Evolutionary conservation across 1,284 basidiomycete genomes (phyloP), one percentile per base, ranked within the genome.

Genomic region (Hypsizygus ulmarius): DNA sequence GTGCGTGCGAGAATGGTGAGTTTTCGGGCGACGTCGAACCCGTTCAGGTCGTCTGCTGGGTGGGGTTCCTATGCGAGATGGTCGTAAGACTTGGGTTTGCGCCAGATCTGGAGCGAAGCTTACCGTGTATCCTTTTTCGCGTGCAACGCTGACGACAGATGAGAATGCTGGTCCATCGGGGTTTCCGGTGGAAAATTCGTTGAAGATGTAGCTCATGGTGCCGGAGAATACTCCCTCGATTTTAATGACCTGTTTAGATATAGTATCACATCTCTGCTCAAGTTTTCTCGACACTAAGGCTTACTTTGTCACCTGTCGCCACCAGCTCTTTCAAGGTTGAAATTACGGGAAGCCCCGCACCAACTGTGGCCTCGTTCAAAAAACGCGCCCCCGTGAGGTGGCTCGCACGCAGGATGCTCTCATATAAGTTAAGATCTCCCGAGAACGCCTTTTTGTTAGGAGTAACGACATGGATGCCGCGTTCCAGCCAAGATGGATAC

Each of bases 121-220:
- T 59, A 92, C 91, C 14, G 96, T 99, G 72, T 96, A 99, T 0
- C 96, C 97, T 59, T 91, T 90, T 60, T 92, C 88, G 49, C 93
- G 88, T 11, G 97, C 97, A 34, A 87, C 69, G 56, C 82, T 82
- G 55, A 99, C 95, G 41, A 99, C 87, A 14, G 91, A 86, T 2
- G 92, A 95, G 70, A 99, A 98, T 32, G 72, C 70, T 0, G 83
- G 81, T 0, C 83, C 81, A 38, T 73, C 77, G 18, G 73, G 68
- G 16, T 71, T 70, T 0, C 79, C 79, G 0, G 78, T 82, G 3
- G 89, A 93, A 67, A 94, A 99, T 58, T 94, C 87, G 72, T 99
- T 99, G 79, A 99, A 99, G 71, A 99, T 98, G 74, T 99, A 99
- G 64, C 89, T 93, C 74, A 99, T 84, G 0, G 96, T 99, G 3